Evolutionary conservation across 495 filamentous ascomycete genomes (phyloP).

Genomic region (Physcia stellaris): DNA sequence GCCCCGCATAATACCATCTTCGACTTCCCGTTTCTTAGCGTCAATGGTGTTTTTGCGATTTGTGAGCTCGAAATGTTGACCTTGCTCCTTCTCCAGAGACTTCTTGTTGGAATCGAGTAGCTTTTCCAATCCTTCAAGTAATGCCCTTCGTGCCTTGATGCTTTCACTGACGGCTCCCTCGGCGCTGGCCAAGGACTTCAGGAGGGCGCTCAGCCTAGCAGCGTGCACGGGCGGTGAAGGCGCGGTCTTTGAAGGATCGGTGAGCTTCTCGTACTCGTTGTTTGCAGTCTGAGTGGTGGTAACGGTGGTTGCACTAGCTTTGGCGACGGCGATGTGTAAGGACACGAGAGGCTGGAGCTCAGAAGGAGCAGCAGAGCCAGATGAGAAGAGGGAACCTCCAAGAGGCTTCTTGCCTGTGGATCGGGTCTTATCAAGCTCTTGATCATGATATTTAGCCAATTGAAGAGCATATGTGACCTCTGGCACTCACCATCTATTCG

Average conservation of each 20-base stretch:
- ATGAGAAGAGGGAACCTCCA: conserved; percentile 59
- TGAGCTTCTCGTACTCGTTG: conserved; percentile 67
- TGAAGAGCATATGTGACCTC: conserved; percentile 2
- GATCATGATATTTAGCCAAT: not conserved
- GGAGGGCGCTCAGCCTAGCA: conserved; percentile 70
- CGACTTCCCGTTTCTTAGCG: conserved; percentile 67
- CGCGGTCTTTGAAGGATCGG: conserved; percentile 46
- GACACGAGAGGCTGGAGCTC: conserved; percentile 65
- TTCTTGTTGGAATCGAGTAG: conserved; percentile 61
- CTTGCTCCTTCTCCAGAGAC: conserved; percentile 53
- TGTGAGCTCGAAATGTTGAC: conserved; percentile 40
- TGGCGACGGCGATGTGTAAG: conserved; percentile 58
- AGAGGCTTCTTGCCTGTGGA: conserved; percentile 52
- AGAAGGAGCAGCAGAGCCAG: conserved; percentile 46
- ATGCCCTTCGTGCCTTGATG: conserved; percentile 67
- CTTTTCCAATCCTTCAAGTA: conserved; percentile 72
- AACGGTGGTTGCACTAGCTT: conserved; percentile 47
- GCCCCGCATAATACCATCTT: conserved; percentile 74
- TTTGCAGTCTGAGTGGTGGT: conserved; percentile 53
- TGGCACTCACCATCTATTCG: conserved; percentile 54
- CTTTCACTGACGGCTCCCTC: conserved; percentile 81
- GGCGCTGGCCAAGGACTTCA: conserved; percentile 81
- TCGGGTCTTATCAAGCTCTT: conserved; percentile 71
- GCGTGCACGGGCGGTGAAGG: conserved; percentile 82
- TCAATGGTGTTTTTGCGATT: conserved; percentile 55